Evolutionary conservation across 495 filamentous ascomycete species (phyloP).

Genomic region (Cercophora samala): DNA sequence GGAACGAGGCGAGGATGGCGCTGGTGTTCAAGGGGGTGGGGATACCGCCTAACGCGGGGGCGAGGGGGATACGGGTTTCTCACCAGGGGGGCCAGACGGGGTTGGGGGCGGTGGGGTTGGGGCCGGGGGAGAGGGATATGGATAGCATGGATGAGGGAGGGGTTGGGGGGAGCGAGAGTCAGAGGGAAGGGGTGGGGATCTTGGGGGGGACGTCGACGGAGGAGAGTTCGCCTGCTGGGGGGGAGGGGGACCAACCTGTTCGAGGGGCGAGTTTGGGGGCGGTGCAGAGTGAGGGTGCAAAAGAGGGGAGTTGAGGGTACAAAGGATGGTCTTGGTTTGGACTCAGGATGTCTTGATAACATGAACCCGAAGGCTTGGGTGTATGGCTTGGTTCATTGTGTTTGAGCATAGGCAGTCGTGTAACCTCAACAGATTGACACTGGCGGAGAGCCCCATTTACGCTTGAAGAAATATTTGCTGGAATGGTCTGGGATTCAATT

Average conservation of each 20-base stretch:
- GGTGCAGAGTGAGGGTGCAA: background rate
- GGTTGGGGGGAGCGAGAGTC: background rate
- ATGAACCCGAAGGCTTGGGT: too few species aligned
- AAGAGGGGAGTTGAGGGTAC: background rate
- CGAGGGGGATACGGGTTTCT: background rate
- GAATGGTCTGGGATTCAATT: too few species aligned
- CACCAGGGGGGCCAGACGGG: background rate
- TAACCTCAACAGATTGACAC: background rate
- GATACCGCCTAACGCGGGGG: background rate
- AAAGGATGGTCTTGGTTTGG: too few species aligned
- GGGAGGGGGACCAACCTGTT: background rate
- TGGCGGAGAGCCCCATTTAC: background rate
- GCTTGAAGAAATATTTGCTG: background rate
- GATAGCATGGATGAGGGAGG: background rate
- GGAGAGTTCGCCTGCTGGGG: background rate
- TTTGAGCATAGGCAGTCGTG: background rate
- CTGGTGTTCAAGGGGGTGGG: background rate
- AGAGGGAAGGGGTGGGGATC: background rate
- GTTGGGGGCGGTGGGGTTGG: background rate
- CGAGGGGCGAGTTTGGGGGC: too few species aligned
- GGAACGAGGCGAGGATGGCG: slow-evolving; percentile 26
- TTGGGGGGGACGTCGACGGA: background rate
- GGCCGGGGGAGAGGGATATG: background rate
- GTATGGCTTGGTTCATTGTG: background rate
- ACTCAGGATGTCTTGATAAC: too few species aligned